Base-by-base conservation (phyloP, 352 stramenopile species). In the Pythium volutum region DNA sequence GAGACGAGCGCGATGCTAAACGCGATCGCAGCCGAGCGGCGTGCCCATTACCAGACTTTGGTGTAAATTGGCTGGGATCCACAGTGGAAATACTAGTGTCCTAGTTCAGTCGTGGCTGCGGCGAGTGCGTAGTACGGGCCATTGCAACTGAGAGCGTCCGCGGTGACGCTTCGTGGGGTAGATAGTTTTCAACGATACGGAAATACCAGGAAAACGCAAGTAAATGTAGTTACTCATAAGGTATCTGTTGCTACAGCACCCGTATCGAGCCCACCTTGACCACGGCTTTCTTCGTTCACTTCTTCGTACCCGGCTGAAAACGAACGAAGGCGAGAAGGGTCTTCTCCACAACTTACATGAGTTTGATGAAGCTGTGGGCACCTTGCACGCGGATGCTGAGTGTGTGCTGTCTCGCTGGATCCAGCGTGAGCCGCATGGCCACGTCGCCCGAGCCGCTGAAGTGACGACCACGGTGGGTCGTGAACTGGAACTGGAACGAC, bases 21-120 rank as follows among this genome's bases (percentile, higher is more conserved):
- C 20, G 16, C 55, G 6, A 46, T 53, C 11, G 55, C 55, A 15
- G 54, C 54, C 31, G 54, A 61, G 25, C 41, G 54, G 8, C 42
- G 55, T 1, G 55, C 8, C 31, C 31, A 36, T 8, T 1, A 36
- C 2, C 31, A 11, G 31, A 6, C 31, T 15, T 36, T 36, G 8
- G 31, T 36, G 31, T 11, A 36, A n/a, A 11, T 36, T 46, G 20
- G 15, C 43, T 3, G 1, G 27, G 6, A 14, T 29, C 46, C 18
- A 31, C 43, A 29, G 14, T 43, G 36, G 14, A 42, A 42, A 42
- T 42, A 42, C 36, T 20, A 5, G 14, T n/a, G 12, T n/a, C n/a
- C n/a, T n/a, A n/a, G 36, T 9, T 43, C 18, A 4, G 10, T 11
- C 14, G 31, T 36, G 31, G 31, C 14, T 11, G 31, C n/a, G n/a